phyloP scores from a whole-genome alignment of 768 basidiomycete genomes.

The Thelephora aurantiotincta region DNA sequence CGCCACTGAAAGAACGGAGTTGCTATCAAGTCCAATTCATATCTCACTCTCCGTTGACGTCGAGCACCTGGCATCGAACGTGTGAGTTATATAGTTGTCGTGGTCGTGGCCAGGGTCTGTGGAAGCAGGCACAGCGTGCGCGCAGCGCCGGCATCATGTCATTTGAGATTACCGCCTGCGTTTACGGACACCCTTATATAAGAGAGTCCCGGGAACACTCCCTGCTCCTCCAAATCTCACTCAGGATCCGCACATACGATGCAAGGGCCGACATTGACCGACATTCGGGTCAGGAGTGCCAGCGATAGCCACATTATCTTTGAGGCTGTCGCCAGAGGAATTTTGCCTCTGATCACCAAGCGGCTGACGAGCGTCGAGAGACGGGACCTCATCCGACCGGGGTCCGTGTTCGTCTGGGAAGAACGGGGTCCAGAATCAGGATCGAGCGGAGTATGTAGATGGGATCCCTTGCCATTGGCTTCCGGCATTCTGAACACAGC shows the following conservation, averaged over 20 bases:
- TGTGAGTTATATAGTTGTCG: too few species aligned
- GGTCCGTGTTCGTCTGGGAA: constrained; percentile 75
- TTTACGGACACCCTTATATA: too few species aligned
- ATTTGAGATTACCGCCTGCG: too few species aligned
- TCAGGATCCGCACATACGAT: constrained; percentile 17
- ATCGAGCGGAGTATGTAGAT: constrained; percentile 40
- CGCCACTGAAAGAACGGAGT: too few species aligned
- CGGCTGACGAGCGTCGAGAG: constrained; percentile 69
- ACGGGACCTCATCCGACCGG: constrained; percentile 44
- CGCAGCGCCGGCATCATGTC: too few species aligned
- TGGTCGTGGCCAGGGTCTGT: too few species aligned
- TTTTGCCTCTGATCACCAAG: constrained; percentile 53
- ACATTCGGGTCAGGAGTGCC: constrained; percentile 47
- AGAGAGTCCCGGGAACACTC: background rate
- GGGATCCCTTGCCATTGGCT: background rate
- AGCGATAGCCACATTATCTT: constrained; percentile 63
- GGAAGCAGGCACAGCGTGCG: too few species aligned
- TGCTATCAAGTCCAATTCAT: too few species aligned
- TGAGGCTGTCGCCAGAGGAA: constrained; percentile 45
- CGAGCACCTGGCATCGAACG: too few species aligned
- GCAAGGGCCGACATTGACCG: constrained; percentile 57
- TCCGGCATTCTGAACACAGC: constrained; percentile 1
- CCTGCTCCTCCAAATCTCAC: background rate
- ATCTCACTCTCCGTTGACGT: too few species aligned
- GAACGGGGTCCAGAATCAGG: constrained; percentile 59